Percentiles rank a stretch among this genome's conserved stretches.
Evolutionary conservation across 208 protist species (phyloP).

Genomic region (Endotrypanum monterogeii): DNA sequence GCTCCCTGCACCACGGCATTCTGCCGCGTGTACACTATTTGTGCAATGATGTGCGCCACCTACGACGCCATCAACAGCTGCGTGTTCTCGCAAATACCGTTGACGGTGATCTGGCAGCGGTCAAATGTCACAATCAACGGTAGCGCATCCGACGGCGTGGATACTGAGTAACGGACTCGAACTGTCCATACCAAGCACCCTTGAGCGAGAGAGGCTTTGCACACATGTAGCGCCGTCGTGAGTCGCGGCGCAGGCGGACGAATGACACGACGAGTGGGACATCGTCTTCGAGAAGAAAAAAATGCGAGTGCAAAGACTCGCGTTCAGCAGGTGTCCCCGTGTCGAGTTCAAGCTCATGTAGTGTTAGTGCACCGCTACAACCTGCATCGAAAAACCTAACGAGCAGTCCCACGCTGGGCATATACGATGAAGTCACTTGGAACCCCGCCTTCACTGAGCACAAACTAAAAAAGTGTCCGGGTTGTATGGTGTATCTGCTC

Average conservation of each 20-base stretch:
- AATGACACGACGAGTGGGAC: conserved; percentile 51
- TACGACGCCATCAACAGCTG: conserved; percentile 50
- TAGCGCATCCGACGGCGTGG: conserved; percentile 54
- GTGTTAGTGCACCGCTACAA: conserved; percentile 51
- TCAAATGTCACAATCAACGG: too few species aligned
- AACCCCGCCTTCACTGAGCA: conserved; percentile 48
- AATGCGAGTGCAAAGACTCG: conserved; percentile 37
- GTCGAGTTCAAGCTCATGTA: conserved; percentile 41
- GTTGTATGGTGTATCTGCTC: conserved; percentile 28
- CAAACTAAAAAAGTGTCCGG: conserved; percentile 40
- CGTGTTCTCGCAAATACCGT: conserved; percentile 13
- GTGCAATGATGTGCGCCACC: conserved; percentile 44
- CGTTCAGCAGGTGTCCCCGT: conserved; percentile 56
- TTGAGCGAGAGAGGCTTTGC: conserved; percentile 53
- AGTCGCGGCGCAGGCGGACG: conserved; percentile 41
- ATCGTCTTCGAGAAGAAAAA: conserved; percentile 58
- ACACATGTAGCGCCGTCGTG: conserved; percentile 64
- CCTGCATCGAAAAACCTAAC: conserved; percentile 23
- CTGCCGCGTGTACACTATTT: conserved; percentile 56
- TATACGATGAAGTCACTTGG: conserved; percentile 32
- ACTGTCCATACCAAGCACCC: conserved; percentile 62
- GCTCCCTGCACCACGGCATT: conserved; percentile 46
- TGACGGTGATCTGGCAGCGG: too few species aligned
- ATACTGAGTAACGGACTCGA: conserved; percentile 73
- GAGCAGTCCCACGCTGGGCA: conserved; percentile 31